Percentiles rank a stretch among this genome's conserved stretches.
Conservation (phyloP, 768 basidiomycete species). For the Trametes cinnabarina region DNA sequence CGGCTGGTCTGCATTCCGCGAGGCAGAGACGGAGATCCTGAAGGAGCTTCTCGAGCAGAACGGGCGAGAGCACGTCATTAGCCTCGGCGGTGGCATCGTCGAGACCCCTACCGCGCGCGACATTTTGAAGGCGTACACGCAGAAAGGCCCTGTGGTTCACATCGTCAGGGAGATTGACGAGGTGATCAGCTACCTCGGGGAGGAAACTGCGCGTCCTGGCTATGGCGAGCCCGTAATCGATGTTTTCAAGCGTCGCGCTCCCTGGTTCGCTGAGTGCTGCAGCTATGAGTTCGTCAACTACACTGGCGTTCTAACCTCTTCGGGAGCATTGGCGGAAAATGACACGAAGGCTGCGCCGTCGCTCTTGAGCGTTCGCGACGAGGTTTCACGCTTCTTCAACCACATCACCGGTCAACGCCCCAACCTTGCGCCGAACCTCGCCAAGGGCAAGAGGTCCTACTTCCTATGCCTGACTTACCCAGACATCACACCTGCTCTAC, state of each 20-base stretch:
- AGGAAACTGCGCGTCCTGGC: constrained; percentile 77
- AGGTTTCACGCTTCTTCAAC: constrained; percentile 82
- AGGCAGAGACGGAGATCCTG: constrained; percentile 69
- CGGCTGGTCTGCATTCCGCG: constrained; percentile 91
- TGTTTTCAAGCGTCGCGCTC: constrained; percentile 78
- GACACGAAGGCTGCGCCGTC: constrained; percentile 12
- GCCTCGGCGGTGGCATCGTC: constrained; percentile 92
- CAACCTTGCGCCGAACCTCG: constrained; percentile 60
- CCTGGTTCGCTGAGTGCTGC: constrained; percentile 83
- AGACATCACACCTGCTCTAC: constrained; percentile 69
- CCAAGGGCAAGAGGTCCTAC: constrained; percentile 66
- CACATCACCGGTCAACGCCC: constrained; percentile 74
- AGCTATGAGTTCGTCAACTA: constrained; percentile 84
- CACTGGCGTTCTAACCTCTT: constrained; percentile 36
- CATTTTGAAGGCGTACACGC: constrained; percentile 63
- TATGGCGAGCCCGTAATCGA: constrained; percentile 86
- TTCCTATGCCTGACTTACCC: constrained; percentile 94
- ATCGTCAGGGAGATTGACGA: constrained; percentile 78
- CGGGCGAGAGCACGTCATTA: constrained; percentile 68
- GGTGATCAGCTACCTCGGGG: constrained; percentile 75
- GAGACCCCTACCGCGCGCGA: constrained; percentile 78
- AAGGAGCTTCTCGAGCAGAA: constrained; percentile 60
- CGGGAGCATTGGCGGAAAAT: constrained; percentile 8
- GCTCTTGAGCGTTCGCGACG: constrained; percentile 46
- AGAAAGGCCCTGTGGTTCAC: constrained; percentile 76